Conservation (phyloP, 345 rosid species). For the Bruguiera parviflora region DNA sequence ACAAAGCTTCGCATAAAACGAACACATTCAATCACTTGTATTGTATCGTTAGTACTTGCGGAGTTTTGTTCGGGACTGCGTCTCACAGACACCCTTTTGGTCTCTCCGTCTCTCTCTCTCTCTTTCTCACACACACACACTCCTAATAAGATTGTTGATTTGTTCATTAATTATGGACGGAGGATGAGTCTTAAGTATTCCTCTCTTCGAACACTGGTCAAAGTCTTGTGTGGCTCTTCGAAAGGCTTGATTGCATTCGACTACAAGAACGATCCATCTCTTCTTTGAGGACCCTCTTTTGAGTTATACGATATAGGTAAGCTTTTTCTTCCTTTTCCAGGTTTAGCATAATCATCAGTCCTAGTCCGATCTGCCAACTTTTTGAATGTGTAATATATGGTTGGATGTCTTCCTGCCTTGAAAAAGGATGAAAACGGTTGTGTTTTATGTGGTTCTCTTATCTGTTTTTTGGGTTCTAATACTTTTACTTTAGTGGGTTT, state of each 20-base stretch:
- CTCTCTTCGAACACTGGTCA: neutral
- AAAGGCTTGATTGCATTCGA: neutral
- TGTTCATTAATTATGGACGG: neutral
- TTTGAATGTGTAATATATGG: too few species aligned
- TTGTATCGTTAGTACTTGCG: constrained; percentile 34
- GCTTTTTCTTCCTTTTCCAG: too few species aligned
- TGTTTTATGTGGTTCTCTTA: too few species aligned
- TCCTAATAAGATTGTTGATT: neutral
- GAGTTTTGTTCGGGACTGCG: constrained; percentile 44
- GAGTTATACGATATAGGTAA: too few species aligned
- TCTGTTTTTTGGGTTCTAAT: too few species aligned
- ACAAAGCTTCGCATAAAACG: neutral
- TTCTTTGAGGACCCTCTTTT: too few species aligned
- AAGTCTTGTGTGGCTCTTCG: neutral
- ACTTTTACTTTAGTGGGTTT: too few species aligned
- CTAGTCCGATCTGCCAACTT: too few species aligned
- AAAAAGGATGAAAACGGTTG: too few species aligned
- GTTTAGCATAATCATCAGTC: too few species aligned
- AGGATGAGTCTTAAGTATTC: neutral
- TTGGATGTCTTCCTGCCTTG: too few species aligned
- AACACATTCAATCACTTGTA: neutral
- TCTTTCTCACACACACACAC: constrained; percentile 5
- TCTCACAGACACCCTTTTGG: constrained; percentile 10
- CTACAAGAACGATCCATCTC: neutral
- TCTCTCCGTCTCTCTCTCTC: too few species aligned